Evolutionary conservation across 73 alveolate genomes (phyloP), one percentile per base, ranked within the genome.

Genomic region (Symbiodinium natans): DNA sequence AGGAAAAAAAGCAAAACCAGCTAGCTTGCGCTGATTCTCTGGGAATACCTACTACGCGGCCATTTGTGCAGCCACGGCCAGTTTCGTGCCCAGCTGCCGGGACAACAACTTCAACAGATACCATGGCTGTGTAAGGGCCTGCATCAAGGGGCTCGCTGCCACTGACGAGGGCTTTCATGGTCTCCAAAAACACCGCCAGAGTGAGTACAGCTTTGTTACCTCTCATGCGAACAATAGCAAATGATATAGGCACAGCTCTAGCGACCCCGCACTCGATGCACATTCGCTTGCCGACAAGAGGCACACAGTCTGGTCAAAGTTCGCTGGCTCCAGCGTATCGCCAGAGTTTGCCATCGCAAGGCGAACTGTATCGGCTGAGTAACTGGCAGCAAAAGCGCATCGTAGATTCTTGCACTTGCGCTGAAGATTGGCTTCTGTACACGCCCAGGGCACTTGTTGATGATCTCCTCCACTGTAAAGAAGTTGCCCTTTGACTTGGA

Each of bases 331-430:
- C 85, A 99, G 99, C 42, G 99, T 93, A 71, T 99, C 99, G 13
- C 99, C 99, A 36, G 99, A 99, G 93, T 99, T 99, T 89, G 99
- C 99, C 77, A 99, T 92, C 42, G 99, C 99, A 46, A 99, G 94
- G 86, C 99, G 99, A 43, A 99, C 99, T 25, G 99, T 99, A 99
- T 99, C 99, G 86, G 99, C 99, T 71, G 99, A 99, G 99, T 99
- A 99, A 73, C 92, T 92, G 77, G 77, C 40, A 1, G 40, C 29
- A 83, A 34, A 31, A 83, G 92, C 80, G 27, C 33, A 8, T 0
- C n/a, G 71, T 15, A 15, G 23, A 29, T 13, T 52, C n/a, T 52
- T 2, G 31, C 71, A 8, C 71, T 52, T 52, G n/a, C 15, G 29
- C 71, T 52, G 23, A 29, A 15, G 2, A 9, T 52, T 29, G 59